Percentiles rank a stretch among this genome's conserved stretches.
phyloP scores from a whole-genome alignment of 345 rosid genomes.

The Excoecaria cochinchinensis region DNA sequence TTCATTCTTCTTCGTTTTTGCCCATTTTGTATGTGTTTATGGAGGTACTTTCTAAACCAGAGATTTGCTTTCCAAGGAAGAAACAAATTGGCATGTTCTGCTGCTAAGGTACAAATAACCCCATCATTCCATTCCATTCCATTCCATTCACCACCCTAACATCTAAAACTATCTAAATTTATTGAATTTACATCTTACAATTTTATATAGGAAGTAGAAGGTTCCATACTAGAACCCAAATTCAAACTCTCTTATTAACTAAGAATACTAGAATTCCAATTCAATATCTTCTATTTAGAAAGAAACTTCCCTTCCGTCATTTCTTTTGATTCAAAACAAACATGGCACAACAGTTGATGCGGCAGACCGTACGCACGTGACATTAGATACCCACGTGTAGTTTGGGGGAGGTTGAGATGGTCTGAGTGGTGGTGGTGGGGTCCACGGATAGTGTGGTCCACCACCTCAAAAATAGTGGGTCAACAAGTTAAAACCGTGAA shows the following conservation, averaged over 20 bases:
- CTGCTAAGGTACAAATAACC: background rate
- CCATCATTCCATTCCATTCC: background rate
- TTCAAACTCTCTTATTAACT: too few relatives aligned
- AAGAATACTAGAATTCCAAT: too few relatives aligned
- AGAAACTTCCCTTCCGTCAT: too few relatives aligned
- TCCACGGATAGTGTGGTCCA: background rate
- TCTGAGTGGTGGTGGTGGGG: background rate
- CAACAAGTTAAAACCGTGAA: background rate
- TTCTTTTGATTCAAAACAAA: background rate
- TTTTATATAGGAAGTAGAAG: too few relatives aligned
- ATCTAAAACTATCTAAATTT: too few relatives aligned
- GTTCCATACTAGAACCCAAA: too few relatives aligned
- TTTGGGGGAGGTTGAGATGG: background rate
- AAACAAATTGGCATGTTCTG: background rate
- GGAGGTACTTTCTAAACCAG: background rate
- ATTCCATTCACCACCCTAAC: too few relatives aligned
- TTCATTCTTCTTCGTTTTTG: background rate
- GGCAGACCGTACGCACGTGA: conserved; percentile 4
- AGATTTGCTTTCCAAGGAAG: background rate
- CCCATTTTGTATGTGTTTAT: background rate
- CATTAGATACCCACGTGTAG: conserved; percentile 9
- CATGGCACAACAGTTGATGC: background rate
- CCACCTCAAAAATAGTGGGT: conserved; percentile 5
- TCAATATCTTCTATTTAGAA: too few relatives aligned
- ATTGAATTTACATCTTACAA: too few relatives aligned